Conservation (phyloP, 345 rosid genomes). For the Psidium friedrichsthalianum region DNA sequence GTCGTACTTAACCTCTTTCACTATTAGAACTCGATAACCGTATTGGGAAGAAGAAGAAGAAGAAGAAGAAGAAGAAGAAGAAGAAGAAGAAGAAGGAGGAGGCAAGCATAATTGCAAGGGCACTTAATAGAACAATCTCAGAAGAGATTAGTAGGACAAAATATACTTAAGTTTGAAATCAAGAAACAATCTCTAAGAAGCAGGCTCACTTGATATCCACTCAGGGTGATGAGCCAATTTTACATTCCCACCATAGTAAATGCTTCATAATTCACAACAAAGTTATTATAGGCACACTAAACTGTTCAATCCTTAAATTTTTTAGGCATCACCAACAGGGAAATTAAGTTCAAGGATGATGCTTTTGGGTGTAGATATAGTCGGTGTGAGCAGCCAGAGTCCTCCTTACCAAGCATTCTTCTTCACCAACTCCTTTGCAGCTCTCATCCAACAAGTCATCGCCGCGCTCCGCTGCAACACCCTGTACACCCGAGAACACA, state of each 20-base stretch:
- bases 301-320: background rate
- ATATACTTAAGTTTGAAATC: background rate
- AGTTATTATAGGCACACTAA: background rate
- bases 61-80: background rate
- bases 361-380: constrained; percentile 42
- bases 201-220: background rate
- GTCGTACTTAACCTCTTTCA: background rate
- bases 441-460: constrained; percentile 8
- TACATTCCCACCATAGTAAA: background rate
- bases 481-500: background rate
- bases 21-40: background rate
- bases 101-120: background rate
- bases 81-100: background rate
- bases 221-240: background rate
- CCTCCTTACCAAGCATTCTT: constrained; percentile 42
- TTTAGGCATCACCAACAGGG: background rate
- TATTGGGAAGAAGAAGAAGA: background rate
- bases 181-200: background rate
- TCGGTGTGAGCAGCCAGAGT: constrained; percentile 46
- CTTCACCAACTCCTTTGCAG: constrained; percentile 38
- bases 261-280: background rate
- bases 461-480: background rate
- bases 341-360: constrained; percentile 1
- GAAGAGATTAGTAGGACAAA: background rate
- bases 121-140: background rate